Base-by-base conservation (phyloP, 2,329 filamentous ascomycete species). In the Didymella pomorum region DNA sequence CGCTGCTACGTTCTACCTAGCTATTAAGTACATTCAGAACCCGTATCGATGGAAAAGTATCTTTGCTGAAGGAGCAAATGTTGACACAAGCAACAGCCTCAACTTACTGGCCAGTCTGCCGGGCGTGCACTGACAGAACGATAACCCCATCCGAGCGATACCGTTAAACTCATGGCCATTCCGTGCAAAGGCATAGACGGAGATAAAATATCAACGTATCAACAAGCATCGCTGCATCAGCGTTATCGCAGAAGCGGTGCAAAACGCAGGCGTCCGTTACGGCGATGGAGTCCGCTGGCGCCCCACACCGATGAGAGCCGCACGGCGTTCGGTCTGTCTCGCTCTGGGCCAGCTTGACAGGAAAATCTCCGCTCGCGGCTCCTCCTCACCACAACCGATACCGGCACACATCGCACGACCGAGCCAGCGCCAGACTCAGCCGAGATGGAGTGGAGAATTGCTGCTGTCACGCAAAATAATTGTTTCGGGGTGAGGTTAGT, bases 271-370 rank as follows among this genome's bases (percentile, higher is more conserved):
- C 49, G 21, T 35, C 33, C 43, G 43, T 43, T 18, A 33, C 20
- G 9, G 29, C 9, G 16, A 21, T 10, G 11, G 31, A 16, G 37
- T 29, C 46, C 3, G 41, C 33, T 21, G 11, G 18, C 31, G 53
- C 39, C 53, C 53, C 46, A 39, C 56, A 42, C 56, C 56, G 56
- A 58, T 11, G 45, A 26, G 46, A 54, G 56, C 56, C 56, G 56
- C 50, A 50, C 45, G 50, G 18, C 45, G 50, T 54, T 58, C 56
- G 56, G 56, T 51, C 56, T 50, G 45, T 46, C 50, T 54, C 56
- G 56, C 56, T 54, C 50, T 50, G 50, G 50, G 23, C 56, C 16
- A 6, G 31, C 31, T 14, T n/a, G 31, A 11, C 31, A 35, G 6
- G 25, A 53, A 58, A 58, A 54, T 35, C 50, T 54, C 46, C 39